A percentile compares a stretch with the other conserved stretches of the same genome.
These are phyloP conservation scores for Eimeria praecox DNA, from an alignment of 169 alveolate genomes.

Conservation along the genomic window DNA sequence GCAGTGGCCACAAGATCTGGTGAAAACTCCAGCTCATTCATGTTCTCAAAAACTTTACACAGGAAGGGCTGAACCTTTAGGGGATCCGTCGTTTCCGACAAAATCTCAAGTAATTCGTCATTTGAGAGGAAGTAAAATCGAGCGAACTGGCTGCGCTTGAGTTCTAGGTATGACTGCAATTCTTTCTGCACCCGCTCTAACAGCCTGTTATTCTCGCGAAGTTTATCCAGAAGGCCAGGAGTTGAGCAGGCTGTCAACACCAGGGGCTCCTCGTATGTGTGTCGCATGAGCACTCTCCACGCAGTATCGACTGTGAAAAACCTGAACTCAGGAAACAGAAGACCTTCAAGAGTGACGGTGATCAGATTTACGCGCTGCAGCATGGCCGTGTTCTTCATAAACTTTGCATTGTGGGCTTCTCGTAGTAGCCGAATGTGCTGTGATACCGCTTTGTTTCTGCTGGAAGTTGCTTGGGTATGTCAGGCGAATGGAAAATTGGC, in stretches of 20 bases:
- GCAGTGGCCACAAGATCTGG: slow-evolving; percentile 91
- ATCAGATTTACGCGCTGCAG: too few relatives aligned
- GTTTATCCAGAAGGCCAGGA: slow-evolving; percentile 88
- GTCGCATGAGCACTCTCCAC: slow-evolving; percentile 93
- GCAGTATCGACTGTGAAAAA: slow-evolving; percentile 96
- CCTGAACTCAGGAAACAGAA: slow-evolving; percentile 86
- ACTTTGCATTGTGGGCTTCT: neutral
- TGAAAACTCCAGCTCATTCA: slow-evolving; percentile 89
- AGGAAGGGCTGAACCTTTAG: slow-evolving; percentile 96
- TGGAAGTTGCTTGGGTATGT: slow-evolving; percentile 89
- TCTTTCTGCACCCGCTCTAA: slow-evolving; percentile 94
- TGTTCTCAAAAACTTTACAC: slow-evolving; percentile 97
- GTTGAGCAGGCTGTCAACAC: slow-evolving; percentile 90
- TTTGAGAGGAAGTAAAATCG: slow-evolving; percentile 98
- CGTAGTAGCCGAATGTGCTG: neutral
- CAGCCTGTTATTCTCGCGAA: slow-evolving; percentile 91
- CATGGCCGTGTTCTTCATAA: neutral
- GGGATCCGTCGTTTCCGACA: slow-evolving; percentile 97
- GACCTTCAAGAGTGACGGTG: slow-evolving; percentile 81
- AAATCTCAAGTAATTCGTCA: slow-evolving; percentile 96
- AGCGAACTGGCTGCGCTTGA: slow-evolving; percentile 97
- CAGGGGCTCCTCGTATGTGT: slow-evolving; percentile 90
- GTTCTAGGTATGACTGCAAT: slow-evolving; percentile 95
- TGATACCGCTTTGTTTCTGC: slow-evolving; percentile 86
- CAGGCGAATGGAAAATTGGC: slow-evolving; percentile 92